phyloP scores from a whole-genome alignment of 2,329 filamentous ascomycete genomes.

The Hortaea sp. region DNA sequence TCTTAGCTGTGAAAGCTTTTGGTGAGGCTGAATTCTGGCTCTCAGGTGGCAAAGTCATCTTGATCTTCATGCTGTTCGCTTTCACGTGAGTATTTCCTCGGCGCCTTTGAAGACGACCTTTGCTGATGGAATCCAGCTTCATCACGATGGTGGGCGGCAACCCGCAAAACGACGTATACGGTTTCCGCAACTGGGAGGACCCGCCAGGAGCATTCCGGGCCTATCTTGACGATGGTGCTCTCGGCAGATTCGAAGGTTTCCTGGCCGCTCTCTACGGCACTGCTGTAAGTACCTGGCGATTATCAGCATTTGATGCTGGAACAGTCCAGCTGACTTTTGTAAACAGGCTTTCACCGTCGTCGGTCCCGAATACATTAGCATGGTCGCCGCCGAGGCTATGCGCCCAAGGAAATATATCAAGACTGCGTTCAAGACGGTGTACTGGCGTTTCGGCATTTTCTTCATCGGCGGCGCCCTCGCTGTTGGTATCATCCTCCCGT shows the following conservation, averaged over 20 bases:
- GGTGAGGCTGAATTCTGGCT: slow-evolving; percentile 37
- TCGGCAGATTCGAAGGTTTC: slow-evolving; percentile 28
- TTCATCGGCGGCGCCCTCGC: slow-evolving; percentile 39
- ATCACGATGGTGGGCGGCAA: slow-evolving; percentile 26
- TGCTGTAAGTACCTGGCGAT: neutral
- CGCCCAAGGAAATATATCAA: slow-evolving; percentile 37
- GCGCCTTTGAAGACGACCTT: too few species aligned
- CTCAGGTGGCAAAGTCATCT: slow-evolving; percentile 33
- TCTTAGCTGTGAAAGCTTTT: slow-evolving; percentile 35
- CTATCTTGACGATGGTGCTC: slow-evolving; percentile 16
- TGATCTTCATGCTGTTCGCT: slow-evolving; percentile 21
- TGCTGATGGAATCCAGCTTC: neutral
- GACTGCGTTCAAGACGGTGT: slow-evolving; percentile 40
- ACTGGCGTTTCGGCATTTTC: slow-evolving; percentile 39
- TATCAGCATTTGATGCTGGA: too few species aligned
- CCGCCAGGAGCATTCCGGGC: slow-evolving; percentile 20
- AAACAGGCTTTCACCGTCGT: slow-evolving; percentile 29
- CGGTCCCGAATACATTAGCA: slow-evolving; percentile 39
- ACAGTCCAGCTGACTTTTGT: slow-evolving; percentile 14
- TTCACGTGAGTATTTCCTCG: slow-evolving; percentile 12
- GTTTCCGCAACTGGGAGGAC: slow-evolving; percentile 31
- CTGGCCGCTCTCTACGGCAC: slow-evolving; percentile 12
- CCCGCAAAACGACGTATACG: slow-evolving; percentile 26
- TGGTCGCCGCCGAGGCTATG: slow-evolving; percentile 40
- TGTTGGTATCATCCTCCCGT: slow-evolving; percentile 33